Evolutionary conservation across 116 monocot genomes (phyloP).

Genomic region (Zostera marina): DNA sequence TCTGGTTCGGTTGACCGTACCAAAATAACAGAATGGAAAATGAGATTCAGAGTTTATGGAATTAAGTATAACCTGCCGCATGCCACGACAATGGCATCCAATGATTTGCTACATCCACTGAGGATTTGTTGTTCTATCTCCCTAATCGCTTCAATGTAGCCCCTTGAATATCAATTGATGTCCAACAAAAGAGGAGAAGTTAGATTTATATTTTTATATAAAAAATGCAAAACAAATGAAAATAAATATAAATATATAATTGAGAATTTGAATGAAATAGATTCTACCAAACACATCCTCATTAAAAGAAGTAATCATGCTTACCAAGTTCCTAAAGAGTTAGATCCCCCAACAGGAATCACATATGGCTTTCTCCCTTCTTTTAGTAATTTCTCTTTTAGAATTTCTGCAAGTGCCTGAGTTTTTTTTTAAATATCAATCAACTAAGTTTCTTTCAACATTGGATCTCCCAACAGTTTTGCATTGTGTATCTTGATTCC

Average conservation of each 20-base stretch:
- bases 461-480: no score
- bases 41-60: background rate
- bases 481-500: background rate
- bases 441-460: no score
- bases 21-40: background rate
- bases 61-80: conserved; percentile 72
- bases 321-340: conserved; percentile 95
- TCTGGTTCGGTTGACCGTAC: no score
- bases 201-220: background rate
- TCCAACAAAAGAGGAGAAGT: background rate
- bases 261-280: background rate
- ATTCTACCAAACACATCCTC: background rate
- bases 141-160: conserved; percentile 91
- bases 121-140: conserved; percentile 78
- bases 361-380: conserved; percentile 90
- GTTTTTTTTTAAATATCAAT: no score
- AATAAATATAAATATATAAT: background rate
- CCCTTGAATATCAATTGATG: conserved; percentile 34
- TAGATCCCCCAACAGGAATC: conserved; percentile 98
- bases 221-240: background rate
- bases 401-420: conserved; percentile 67
- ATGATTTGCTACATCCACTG: conserved; percentile 16
- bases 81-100: conserved; percentile 91
- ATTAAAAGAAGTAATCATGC: conserved; percentile 3
- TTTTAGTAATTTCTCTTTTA: conserved; percentile 42